These are phyloP conservation scores for Eucalyptus paniculata DNA, from an alignment of 345 rosid genomes.

Conservation along the genomic window DNA sequence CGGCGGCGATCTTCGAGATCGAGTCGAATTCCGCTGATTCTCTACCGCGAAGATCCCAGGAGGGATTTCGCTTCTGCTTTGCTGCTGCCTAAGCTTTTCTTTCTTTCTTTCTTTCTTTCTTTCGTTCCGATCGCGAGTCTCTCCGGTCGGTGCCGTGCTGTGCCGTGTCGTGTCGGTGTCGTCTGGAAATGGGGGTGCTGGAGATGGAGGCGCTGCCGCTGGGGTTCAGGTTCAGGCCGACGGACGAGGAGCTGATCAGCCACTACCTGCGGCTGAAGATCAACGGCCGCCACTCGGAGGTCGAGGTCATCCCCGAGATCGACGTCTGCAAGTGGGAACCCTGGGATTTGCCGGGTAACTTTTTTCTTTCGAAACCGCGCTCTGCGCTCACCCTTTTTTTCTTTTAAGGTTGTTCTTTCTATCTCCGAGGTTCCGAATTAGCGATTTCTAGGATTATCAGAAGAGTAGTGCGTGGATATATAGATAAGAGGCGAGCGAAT, in stretches of 20 bases:
- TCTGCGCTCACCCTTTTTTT: background rate
- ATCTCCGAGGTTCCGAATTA: background rate
- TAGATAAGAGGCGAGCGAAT: background rate
- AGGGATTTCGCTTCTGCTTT: too few species aligned
- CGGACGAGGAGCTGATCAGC: conserved; percentile 81
- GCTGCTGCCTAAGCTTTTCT: background rate
- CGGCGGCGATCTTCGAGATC: background rate
- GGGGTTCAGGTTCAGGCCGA: conserved; percentile 87
- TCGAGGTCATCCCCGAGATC: conserved; percentile 65
- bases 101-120: too few species aligned
- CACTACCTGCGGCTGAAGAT: conserved; percentile 82
- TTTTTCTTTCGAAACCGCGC: background rate
- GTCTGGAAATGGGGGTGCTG: conserved; percentile 17
- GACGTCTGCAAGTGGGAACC: conserved; percentile 97
- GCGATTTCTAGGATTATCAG: background rate
- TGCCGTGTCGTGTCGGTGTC: background rate
- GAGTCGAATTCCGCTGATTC: background rate
- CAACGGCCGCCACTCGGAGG: conserved; percentile 77
- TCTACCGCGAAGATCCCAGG: too few species aligned
- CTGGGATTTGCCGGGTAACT: conserved; percentile 82
- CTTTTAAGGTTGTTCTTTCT: background rate
- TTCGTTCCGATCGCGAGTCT: background rate
- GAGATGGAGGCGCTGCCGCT: conserved; percentile 52
- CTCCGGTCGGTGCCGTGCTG: background rate
- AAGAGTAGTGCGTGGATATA: background rate